These are phyloP conservation scores for Syzygium malaccense DNA, from an alignment of 441 rosid genomes.

Conservation along the genomic window DNA sequence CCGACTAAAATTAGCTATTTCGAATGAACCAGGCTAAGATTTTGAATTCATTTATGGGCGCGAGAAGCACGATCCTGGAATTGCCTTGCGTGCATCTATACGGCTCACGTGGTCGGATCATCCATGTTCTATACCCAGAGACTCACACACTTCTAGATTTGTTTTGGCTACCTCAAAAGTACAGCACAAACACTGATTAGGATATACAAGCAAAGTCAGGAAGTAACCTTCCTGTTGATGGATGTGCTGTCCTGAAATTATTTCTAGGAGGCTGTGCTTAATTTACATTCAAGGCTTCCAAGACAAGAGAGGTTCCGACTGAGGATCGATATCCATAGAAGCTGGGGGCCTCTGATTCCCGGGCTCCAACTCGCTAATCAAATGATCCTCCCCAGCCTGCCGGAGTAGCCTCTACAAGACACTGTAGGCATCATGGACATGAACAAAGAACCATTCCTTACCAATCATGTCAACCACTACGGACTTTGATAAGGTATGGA, in stretches of 20 bases:
- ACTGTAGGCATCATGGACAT: slow-evolving; percentile 70
- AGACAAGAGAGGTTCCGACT: slow-evolving; percentile 38
- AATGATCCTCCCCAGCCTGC: slow-evolving; percentile 25
- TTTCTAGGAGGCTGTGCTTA: too few relatives aligned
- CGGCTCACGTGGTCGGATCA: not conserved
- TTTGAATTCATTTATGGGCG: not conserved
- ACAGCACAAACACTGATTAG: not conserved
- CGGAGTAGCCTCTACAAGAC: slow-evolving; percentile 34
- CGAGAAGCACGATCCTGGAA: not conserved
- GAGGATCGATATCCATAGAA: slow-evolving; percentile 16
- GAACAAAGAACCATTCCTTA: slow-evolving; percentile 85
- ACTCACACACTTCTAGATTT: not conserved
- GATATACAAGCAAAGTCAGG: not conserved
- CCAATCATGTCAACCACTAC: slow-evolving; percentile 70
- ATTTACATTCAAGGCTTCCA: slow-evolving; percentile 20
- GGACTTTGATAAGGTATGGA: slow-evolving; percentile 61
- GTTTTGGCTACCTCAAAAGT: not conserved
- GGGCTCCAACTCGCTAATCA: slow-evolving; percentile 38
- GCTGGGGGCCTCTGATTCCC: slow-evolving; percentile 16
- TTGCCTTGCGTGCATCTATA: not conserved
- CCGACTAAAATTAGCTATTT: not conserved
- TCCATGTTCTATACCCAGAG: not conserved
- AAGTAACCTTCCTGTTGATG: not conserved
- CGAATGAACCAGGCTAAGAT: not conserved
- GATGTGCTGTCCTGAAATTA: too few relatives aligned